These are phyloP conservation scores for Agrostemma githago DNA, from an alignment of 148 eudicot genomes.

Conservation along the genomic window DNA sequence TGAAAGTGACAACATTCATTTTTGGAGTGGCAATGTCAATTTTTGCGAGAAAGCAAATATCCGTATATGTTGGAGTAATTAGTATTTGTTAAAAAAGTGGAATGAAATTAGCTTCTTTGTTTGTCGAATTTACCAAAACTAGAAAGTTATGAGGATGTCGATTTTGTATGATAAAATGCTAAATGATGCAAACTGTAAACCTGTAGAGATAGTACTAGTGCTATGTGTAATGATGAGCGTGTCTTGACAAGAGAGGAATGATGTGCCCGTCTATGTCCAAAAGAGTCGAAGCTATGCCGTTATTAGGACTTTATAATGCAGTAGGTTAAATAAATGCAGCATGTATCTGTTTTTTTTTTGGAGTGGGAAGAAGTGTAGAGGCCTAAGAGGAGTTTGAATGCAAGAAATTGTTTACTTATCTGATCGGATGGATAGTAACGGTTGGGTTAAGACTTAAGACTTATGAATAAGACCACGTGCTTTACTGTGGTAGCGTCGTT, in stretches of 20 bases:
- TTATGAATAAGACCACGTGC: background rate
- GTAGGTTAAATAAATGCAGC: too few species aligned
- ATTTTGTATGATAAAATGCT: background rate
- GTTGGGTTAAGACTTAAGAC: background rate
- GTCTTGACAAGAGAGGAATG: background rate
- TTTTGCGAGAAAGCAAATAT: background rate
- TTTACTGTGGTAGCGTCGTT: background rate
- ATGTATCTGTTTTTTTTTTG: background rate
- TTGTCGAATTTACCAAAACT: background rate
- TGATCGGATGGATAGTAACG: background rate
- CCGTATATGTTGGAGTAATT: background rate
- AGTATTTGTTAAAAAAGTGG: background rate
- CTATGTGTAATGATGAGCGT: background rate
- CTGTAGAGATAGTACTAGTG: background rate
- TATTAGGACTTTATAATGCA: background rate
- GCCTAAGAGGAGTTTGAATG: background rate
- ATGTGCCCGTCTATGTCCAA: background rate
- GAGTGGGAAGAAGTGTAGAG: background rate
- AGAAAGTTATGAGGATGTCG: background rate
- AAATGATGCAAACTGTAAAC: too few species aligned
- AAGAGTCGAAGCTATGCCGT: background rate
- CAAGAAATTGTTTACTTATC: background rate
- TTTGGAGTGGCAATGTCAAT: background rate
- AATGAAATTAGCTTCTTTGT: background rate
- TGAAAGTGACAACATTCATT: background rate